Conservation (phyloP, 2,329 filamentous ascomycete species). For the Phyllosticta capitalensis region DNA sequence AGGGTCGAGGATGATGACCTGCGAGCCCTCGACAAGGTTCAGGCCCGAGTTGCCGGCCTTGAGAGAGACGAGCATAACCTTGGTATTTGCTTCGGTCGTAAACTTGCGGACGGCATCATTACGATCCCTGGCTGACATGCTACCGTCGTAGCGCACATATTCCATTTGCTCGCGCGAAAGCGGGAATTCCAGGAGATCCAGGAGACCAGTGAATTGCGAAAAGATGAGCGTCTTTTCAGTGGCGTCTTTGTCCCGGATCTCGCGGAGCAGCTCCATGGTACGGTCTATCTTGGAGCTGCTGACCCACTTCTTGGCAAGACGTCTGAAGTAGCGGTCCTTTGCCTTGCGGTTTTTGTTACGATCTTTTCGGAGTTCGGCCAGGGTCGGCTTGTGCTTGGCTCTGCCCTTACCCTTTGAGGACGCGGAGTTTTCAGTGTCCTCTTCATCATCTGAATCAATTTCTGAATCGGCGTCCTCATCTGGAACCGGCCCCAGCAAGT, state of each 20-base stretch:
- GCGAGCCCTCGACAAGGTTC: conserved; percentile 72
- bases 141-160: conserved; percentile 66
- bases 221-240: conserved; percentile 74
- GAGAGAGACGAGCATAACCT: conserved; percentile 67
- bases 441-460: conserved; percentile 24
- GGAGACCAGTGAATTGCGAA: conserved; percentile 69
- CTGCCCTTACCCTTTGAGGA: conserved; percentile 18
- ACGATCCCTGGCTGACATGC: conserved; percentile 58
- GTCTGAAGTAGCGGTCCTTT: conserved; percentile 59
- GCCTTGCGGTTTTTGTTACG: conserved; percentile 48
- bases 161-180: conserved; percentile 48
- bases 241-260: conserved; percentile 38
- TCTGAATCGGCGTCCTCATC: conserved; percentile 15
- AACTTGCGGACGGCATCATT: conserved; percentile 61
- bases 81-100: conserved; percentile 49
- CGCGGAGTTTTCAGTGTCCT: conserved; percentile 16
- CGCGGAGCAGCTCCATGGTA: conserved; percentile 53
- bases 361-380: conserved; percentile 57
- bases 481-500: conserved; percentile 19
- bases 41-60: conserved; percentile 79
- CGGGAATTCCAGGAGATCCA: conserved; percentile 68
- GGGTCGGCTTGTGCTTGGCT: conserved; percentile 30
- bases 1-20: conserved; percentile 83
- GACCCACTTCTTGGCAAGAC: conserved; percentile 58
- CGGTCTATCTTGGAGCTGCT: conserved; percentile 68